Percentiles rank a stretch among this genome's conserved stretches.
Evolutionary conservation across 768 basidiomycete species (phyloP).

Genomic region (Rhodotorula diobovata): DNA sequence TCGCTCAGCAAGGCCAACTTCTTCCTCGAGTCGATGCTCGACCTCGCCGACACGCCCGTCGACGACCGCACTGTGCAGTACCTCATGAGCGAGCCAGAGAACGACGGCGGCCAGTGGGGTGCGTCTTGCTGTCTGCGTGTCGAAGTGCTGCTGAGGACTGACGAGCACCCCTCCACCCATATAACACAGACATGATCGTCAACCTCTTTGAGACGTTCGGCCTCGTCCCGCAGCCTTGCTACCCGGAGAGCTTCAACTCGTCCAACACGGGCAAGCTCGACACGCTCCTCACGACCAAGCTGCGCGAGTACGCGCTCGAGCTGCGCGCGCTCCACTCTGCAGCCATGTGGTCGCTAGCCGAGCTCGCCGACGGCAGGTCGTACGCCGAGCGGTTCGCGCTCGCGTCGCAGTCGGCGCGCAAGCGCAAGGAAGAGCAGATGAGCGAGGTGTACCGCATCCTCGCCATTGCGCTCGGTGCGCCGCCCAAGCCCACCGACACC

Average conservation of each 20-base stretch:
- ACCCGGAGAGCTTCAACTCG: constrained; percentile 67
- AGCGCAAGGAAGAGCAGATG: constrained; percentile 80
- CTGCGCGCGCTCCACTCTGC: constrained; percentile 55
- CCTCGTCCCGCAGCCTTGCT: constrained; percentile 66
- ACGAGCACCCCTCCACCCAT: neutral
- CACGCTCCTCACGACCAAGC: constrained; percentile 75
- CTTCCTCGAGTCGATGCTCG: constrained; percentile 55
- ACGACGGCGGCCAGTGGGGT: constrained; percentile 57
- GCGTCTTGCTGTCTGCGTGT: neutral
- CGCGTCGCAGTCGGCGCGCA: constrained; percentile 56
- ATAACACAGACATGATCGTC: constrained; percentile 89
- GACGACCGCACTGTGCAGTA: constrained; percentile 77
- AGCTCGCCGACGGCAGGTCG: constrained; percentile 48
- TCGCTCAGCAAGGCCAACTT: constrained; percentile 89
- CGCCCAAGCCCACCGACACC: constrained; percentile 64
- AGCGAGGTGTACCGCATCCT: constrained; percentile 77
- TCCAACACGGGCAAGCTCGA: constrained; percentile 69
- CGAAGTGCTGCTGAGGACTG: neutral
- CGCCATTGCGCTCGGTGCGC: constrained; percentile 78
- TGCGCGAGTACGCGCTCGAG: constrained; percentile 81
- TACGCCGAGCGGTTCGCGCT: constrained; percentile 20
- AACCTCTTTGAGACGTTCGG: constrained; percentile 74
- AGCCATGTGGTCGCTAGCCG: constrained; percentile 29
- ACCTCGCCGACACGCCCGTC: constrained; percentile 70
- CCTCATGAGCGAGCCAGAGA: constrained; percentile 70